phyloP scores from a whole-genome alignment of 129 eudicot genomes.

The carrot (Daucus carota) region DH1_v3.0 NC_030384.2:48950501-48951000 shows the following conservation, averaged over 20 bases:
- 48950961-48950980: not conserved
- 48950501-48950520: conserved; percentile 19
- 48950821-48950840: not conserved
- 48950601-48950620: conserved; percentile 73
- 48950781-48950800: conserved; percentile 98
- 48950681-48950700: conserved; percentile 78
- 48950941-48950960: not conserved
- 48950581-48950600: conserved; percentile 72
- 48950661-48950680: conserved; percentile 69
- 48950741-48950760: conserved; percentile 82
- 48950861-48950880: not conserved
- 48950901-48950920: not conserved
- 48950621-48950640: conserved; percentile 86
- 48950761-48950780: conserved; percentile 93
- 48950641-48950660: conserved; percentile 93
- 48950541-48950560: conserved; percentile 64
- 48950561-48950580: conserved; percentile 79
- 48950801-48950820: conserved; percentile 15
- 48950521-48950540: conserved; percentile 84
- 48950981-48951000: not conserved
- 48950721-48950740: conserved; percentile 72
- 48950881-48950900: not conserved
- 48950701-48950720: conserved; percentile 74
- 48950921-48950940: not conserved
- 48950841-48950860: not conserved